These are phyloP conservation scores for Macrophomina tecta DNA, from an alignment of 2,329 filamentous ascomycete species.

Conservation along the genomic window DNA sequence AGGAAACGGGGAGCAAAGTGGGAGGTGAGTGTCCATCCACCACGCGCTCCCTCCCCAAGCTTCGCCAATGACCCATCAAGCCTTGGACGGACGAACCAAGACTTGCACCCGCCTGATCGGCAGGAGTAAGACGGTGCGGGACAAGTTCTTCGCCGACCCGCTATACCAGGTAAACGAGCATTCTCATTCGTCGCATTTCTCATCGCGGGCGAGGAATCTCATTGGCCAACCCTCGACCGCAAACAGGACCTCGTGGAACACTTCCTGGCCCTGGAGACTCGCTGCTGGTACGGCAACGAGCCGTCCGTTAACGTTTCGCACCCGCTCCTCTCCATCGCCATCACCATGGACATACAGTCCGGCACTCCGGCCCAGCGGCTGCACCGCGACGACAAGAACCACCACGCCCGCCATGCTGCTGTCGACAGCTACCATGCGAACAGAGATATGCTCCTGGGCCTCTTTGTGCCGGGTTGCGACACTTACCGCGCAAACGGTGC, in stretches of 20 bases:
- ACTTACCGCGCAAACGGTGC: conserved; percentile 46
- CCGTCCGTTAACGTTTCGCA: conserved; percentile 41
- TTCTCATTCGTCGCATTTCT: neutral
- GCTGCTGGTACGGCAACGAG: conserved; percentile 41
- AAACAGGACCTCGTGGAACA: conserved; percentile 33
- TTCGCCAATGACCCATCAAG: conserved; percentile 29
- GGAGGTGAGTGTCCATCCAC: conserved; percentile 30
- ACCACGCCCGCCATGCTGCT: conserved; percentile 42
- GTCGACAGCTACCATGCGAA: conserved; percentile 35
- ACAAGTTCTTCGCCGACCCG: conserved; percentile 41
- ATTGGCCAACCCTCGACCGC: neutral
- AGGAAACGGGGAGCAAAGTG: conserved; percentile 35
- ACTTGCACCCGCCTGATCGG: conserved; percentile 45
- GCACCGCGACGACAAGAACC: conserved; percentile 50
- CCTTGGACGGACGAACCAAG: conserved; percentile 43
- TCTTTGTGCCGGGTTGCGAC: conserved; percentile 47
- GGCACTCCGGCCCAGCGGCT: conserved; percentile 42
- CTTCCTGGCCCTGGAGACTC: conserved; percentile 45
- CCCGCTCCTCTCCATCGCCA: conserved; percentile 46
- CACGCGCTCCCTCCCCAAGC: neutral
- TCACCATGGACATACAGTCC: conserved; percentile 46
- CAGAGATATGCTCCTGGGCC: conserved; percentile 45
- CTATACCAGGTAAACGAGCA: conserved; percentile 32
- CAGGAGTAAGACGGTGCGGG: conserved; percentile 44
- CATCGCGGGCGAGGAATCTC: neutral